phyloP scores from a whole-genome alignment of 2,329 filamentous ascomycete species.

The Colletotrichum eremochloae region DNA sequence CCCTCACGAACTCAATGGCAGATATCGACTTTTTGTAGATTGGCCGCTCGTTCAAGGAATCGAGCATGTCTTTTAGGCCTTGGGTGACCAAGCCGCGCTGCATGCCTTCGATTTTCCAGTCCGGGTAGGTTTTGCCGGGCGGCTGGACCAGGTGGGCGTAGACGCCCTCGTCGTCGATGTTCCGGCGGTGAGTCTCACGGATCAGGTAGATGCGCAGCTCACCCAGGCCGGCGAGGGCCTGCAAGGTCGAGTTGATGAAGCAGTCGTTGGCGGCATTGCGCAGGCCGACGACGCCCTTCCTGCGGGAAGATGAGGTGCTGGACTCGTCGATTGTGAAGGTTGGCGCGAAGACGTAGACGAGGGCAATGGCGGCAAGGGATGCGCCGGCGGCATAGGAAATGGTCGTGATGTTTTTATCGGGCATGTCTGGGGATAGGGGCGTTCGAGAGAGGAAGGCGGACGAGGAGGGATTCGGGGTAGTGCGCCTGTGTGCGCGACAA shows the following conservation, averaged over 20 bases:
- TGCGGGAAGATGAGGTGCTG: conserved; percentile 75
- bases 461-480: conserved; percentile 16
- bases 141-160: conserved; percentile 75
- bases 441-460: conserved; percentile 18
- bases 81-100: conserved; percentile 87
- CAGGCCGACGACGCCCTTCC: conserved; percentile 90
- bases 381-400: conserved; percentile 96
- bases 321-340: conserved; percentile 95
- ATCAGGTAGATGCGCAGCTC: conserved; percentile 94
- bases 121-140: conserved; percentile 59
- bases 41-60: conserved; percentile 91
- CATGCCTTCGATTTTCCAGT: conserved; percentile 75
- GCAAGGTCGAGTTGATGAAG: conserved; percentile 96
- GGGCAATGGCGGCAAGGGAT: conserved; percentile 91
- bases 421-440: conserved; percentile 65
- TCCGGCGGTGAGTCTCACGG: conserved; percentile 86
- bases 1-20: conserved; percentile 84
- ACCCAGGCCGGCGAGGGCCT: conserved; percentile 89
- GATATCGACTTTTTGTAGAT: conserved; percentile 95
- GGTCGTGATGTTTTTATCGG: conserved; percentile 84
- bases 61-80: conserved; percentile 92
- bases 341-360: conserved; percentile 98
- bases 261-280: conserved; percentile 94
- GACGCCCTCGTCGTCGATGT: conserved; percentile 81
- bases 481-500: conserved; percentile 16